A percentile compares a stretch with the other conserved stretches of the same genome.
Evolutionary conservation across 179 eudicot genomes (phyloP).

Genomic region (Spinacia oleracea): DNA sequence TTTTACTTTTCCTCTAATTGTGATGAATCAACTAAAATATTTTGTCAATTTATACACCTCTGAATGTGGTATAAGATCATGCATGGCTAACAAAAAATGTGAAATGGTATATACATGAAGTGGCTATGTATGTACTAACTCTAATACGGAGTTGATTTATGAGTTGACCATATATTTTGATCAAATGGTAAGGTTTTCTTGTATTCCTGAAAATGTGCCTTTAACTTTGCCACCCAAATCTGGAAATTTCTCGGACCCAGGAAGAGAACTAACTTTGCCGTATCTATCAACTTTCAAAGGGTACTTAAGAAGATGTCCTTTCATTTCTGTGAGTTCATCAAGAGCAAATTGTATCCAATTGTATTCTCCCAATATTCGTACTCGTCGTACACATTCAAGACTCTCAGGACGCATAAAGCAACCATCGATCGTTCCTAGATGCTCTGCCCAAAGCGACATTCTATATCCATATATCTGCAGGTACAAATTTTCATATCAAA

Average conservation of each 20-base stretch:
- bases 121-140: not conserved
- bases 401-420: slow-evolving; percentile 32
- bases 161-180: not conserved
- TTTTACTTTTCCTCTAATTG: no score
- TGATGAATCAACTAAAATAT: no score
- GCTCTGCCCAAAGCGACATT: slow-evolving; percentile 47
- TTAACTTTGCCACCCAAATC: slow-evolving; percentile 42
- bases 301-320: slow-evolving; percentile 35
- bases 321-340: slow-evolving; percentile 31
- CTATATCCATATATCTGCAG: slow-evolving; percentile 39
- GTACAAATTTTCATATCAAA: no score
- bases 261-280: slow-evolving; percentile 34
- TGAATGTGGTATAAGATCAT: no score
- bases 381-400: slow-evolving; percentile 37
- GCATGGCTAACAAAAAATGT: not conserved
- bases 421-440: slow-evolving; percentile 28
- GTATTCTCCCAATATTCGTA: slow-evolving; percentile 28
- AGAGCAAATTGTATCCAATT: slow-evolving; percentile 37
- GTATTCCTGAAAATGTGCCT: slow-evolving; percentile 32
- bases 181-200: slow-evolving; percentile 39
- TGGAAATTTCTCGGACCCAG: slow-evolving; percentile 32
- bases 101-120: no score
- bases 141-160: not conserved
- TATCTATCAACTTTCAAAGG: slow-evolving; percentile 32
- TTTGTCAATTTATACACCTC: no score